Evolutionary conservation across 177 flowering plant species (phyloP), one percentile per base, ranked within the genome.

Genomic region (Telopea speciosissima): DNA sequence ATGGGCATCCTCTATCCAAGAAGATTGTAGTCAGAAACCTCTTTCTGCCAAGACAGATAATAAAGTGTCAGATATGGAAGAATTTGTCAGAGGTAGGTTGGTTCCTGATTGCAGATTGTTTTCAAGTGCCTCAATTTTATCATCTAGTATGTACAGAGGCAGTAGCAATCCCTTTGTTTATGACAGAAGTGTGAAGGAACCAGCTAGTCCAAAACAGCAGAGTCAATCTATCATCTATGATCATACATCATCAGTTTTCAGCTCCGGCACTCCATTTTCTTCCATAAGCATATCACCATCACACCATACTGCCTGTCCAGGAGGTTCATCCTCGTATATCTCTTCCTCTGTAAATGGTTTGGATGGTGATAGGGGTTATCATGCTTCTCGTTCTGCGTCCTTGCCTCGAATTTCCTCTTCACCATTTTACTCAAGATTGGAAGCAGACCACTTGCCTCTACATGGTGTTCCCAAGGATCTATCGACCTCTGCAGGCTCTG

Each of bases 341-440:
- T 72, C 78, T 69, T 74, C 76, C 65, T 73, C 81, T 58, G 67
- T 71, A 25, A 75, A 61, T 63, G 68, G 70, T 40, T 74, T 64
- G 28, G 78, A 76, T 28, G 52, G 62, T 67, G 73, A 76, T n/a
- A 70, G 62, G 68, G 81, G 75, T 24, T 73, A 63, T 36, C 56
- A 5, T 73, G 24, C 75, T 69, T 79, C 78, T 66, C 70, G 74
- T 62, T 73, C 82, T 36, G 52, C 74, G 63, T 79, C 80, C 6
- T 62, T 76, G 40, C 70, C 74, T 68, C 75, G 61, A 71, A 75
- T 71, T 56, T 74, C 79, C 49, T 70, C 72, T 73, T 79, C 88
- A 17, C 73, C 81, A 19, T 77, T 77, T 63, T 67, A 71, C 70
- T 78, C 82, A 49, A 75, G 75, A 56, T 66, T 71, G 70, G 83